phyloP scores from a whole-genome alignment of 495 filamentous ascomycete genomes.

The Bacidia gigantensis region DNA sequence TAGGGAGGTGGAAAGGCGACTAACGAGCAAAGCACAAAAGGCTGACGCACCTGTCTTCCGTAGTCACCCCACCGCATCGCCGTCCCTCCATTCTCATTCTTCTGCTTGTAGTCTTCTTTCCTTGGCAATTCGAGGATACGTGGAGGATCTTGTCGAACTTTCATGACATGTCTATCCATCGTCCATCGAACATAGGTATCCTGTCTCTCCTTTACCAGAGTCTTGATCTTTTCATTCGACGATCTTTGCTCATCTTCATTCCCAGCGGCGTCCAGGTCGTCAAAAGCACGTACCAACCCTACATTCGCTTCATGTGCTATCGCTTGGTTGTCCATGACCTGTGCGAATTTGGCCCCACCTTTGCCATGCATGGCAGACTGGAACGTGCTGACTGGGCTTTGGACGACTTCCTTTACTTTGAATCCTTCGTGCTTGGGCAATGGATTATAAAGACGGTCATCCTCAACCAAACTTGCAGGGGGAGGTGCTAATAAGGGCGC shows the following conservation, averaged over 20 bases:
- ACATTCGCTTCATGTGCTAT: slow-evolving; percentile 20
- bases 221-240: slow-evolving; percentile 12
- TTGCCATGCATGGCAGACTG: slow-evolving; percentile 15
- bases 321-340: slow-evolving; percentile 18
- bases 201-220: slow-evolving; percentile 20
- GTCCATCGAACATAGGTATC: slow-evolving; percentile 26
- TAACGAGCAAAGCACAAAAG: not conserved
- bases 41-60: slow-evolving; percentile 22
- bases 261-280: slow-evolving; percentile 8
- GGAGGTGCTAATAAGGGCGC: slow-evolving; percentile 3
- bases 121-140: slow-evolving; percentile 9
- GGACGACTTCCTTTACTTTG: slow-evolving; percentile 15
- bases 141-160: slow-evolving; percentile 18
- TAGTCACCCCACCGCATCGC: slow-evolving; percentile 22
- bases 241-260: slow-evolving; percentile 10
- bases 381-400: slow-evolving; percentile 20
- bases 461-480: not conserved
- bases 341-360: slow-evolving; percentile 15
- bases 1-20: not conserved
- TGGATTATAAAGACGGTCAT: slow-evolving; percentile 5
- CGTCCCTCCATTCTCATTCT: slow-evolving; percentile 7
- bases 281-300: slow-evolving; percentile 20
- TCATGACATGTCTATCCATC: slow-evolving; percentile 25
- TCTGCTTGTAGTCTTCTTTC: slow-evolving; percentile 13
- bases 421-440: slow-evolving; percentile 7